Evolutionary conservation across 352 stramenopile species (phyloP).

Genomic region (Saprolegnia diclina): DNA sequence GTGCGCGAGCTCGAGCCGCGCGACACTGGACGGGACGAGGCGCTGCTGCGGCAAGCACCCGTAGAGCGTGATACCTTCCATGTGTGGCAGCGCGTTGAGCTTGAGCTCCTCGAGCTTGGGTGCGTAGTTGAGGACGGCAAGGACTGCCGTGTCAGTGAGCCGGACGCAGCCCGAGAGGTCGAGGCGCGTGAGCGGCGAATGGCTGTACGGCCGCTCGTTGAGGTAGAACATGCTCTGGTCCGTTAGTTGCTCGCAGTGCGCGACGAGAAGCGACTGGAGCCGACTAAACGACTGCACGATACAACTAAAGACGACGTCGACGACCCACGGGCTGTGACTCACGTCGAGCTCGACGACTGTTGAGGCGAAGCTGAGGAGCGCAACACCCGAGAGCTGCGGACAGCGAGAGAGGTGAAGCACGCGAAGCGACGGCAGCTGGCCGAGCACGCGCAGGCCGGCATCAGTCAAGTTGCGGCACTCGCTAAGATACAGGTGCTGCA

Average conservation of each 20-base stretch:
- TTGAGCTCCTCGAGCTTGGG: slow-evolving; percentile 30
- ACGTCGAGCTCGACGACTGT: slow-evolving; percentile 13
- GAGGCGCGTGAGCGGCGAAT: slow-evolving; percentile 35
- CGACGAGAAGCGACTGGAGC: slow-evolving; percentile 9
- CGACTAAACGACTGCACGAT: slow-evolving; percentile 13
- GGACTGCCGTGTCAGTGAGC: slow-evolving; percentile 50
- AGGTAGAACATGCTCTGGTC: slow-evolving; percentile 66
- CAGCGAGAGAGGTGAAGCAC: background rate
- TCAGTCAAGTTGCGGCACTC: slow-evolving; percentile 58
- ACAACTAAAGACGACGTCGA: slow-evolving; percentile 22
- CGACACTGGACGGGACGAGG: slow-evolving; percentile 23
- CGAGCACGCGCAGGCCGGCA: slow-evolving; percentile 57
- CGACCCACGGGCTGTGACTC: slow-evolving; percentile 1
- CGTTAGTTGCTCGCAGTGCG: slow-evolving; percentile 49
- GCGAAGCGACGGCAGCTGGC: slow-evolving; percentile 30
- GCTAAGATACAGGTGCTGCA: slow-evolving; percentile 28
- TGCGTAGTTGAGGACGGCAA: slow-evolving; percentile 35
- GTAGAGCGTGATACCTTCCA: slow-evolving; percentile 58
- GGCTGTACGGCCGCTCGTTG: slow-evolving; percentile 33
- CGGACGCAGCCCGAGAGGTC: slow-evolving; percentile 52
- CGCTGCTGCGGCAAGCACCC: slow-evolving; percentile 32
- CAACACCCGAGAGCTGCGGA: slow-evolving; percentile 4
- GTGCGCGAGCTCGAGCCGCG: slow-evolving; percentile 36
- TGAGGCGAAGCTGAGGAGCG: background rate
- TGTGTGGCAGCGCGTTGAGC: slow-evolving; percentile 34